Evolutionary conservation across 1,284 basidiomycete species (phyloP), one percentile per base, ranked within the genome.

Genomic region (Puccinia hordei): DNA sequence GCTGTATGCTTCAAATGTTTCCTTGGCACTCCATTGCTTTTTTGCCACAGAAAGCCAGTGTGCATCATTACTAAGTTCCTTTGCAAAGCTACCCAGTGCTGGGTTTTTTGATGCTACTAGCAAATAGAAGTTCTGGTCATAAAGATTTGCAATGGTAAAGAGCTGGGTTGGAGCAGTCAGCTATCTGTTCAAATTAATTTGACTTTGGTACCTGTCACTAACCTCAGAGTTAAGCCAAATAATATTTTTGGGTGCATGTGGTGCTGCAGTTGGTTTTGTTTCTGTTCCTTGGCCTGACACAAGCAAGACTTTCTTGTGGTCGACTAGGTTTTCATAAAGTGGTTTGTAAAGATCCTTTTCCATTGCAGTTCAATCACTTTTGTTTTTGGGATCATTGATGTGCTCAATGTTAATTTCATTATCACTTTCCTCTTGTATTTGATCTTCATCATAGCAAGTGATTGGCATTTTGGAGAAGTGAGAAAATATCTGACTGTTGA

Each of bases 1-100:
- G 38, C 35, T 41, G 63, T 66, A 66, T 13, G 44, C 63, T n/a
- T 66, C 63, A 44, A 44, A 66, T 41, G 63, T 66, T 24, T 66
- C 35, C 24, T 66, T 66, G 8, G 63, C 33, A n/a, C 5, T 12
- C 63, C 63, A 66, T 41, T 27, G 19, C 10, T n/a, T 41, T 66
- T 19, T 66, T 41, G 63, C 38, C 4, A 66, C 63, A 22, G n/a
- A 41, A 15, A 66, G 63, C 63, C 63, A 66, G 35, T 22, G 30
- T 15, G 38, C 3, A 66, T 66, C 63, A 15, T 46, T 66, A n/a
- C 38, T n/a, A 6, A 66, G 19, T n/a, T 44, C 63, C 24, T 66
- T 66, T 13, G 38, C 41, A 30, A 66, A 66, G n/a, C 63, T 66
- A 12, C 19, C 38, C 1, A 24, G 1, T 17, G 38, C 44, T 22